These are phyloP conservation scores for Peribolospora kevripleyi DNA, from an alignment of 768 basidiomycete genomes.

Conservation along the genomic window DNA sequence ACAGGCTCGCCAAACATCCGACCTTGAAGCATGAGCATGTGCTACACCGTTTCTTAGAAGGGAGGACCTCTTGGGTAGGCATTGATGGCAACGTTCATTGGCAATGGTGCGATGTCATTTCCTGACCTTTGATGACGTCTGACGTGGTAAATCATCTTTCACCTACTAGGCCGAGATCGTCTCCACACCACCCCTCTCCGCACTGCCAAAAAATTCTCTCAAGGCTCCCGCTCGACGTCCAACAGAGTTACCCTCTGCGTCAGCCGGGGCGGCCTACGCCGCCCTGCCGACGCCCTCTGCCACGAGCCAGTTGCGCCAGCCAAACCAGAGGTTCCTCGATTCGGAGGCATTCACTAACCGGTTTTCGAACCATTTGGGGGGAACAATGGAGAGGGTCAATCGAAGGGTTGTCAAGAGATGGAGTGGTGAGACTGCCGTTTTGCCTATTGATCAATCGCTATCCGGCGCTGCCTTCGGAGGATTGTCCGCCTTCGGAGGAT, in stretches of 20 bases:
- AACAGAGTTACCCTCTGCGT: constrained; percentile 44
- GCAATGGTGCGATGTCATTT: neutral
- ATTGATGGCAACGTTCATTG: constrained; percentile 6
- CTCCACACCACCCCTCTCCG: constrained; percentile 71
- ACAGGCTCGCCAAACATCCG: constrained; percentile 69
- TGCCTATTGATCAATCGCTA: no score
- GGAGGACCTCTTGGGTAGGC: constrained; percentile 64
- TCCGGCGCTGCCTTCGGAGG: neutral
- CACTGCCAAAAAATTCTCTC: constrained; percentile 81
- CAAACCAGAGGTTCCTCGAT: constrained; percentile 87
- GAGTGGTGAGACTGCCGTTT: constrained; percentile 36
- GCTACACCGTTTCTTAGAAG: constrained; percentile 84
- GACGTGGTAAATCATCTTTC: no score
- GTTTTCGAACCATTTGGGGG: constrained; percentile 72
- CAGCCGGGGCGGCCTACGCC: constrained; percentile 36
- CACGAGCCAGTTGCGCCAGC: constrained; percentile 63
- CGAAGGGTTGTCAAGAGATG: constrained; percentile 77
- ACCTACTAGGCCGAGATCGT: constrained; percentile 54
- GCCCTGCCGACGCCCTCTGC: constrained; percentile 61
- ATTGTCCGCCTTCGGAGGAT: constrained; percentile 5
- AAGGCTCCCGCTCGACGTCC: constrained; percentile 90
- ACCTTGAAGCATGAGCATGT: constrained; percentile 88
- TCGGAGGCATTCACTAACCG: constrained; percentile 89
- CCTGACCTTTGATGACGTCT: neutral
- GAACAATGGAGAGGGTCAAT: constrained; percentile 91